Base-by-base conservation (phyloP, 192 early-diverging fungal species). In the Backusella circina region DNA sequence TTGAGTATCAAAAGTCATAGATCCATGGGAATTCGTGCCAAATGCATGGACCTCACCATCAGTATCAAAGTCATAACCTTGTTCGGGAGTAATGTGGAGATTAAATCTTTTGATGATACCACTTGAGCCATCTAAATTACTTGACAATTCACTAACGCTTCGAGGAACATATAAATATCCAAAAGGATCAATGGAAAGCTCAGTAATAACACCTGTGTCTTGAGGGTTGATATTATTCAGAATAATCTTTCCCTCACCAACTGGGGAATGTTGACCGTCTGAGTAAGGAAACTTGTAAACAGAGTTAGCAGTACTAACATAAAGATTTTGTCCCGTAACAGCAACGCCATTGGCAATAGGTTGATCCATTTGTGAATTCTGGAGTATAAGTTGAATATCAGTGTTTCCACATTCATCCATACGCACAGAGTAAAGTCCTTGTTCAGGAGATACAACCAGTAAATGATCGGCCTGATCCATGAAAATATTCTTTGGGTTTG, bases 351-450 rank as follows among this genome's bases (percentile, higher is more conserved):
- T 65, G 13, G 16, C 33, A 26, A 70, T 35, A 9, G 28, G 9
- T 44, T 64, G 57, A n/a, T 72, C 68, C 10, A 33, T 15, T 36
- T 54, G 5, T 28, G 35, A 57, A 6, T 57, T 51, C 26, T 38
- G 30, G 18, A 77, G 67, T 2, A 77, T 74, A 1, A 74, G 33
- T 21, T 77, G 38, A 10, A 51, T 74, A 30, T 77, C 51, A 1
- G 71, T 39, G 33, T 81, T 81, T 7, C 75, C 75, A 16, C 79
- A 81, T 41, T 47, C 30, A 64, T 81, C 79, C 76, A 77, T 77
- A 38, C 79, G 65, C 0, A 81, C 18, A 65, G 75, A 77, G 47
- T 74, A 81, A 16, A 81, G 36, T 0, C 64, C 66, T 23, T 77
- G 47, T 21, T 57, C 57, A 15, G 66, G 72, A 26, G 75, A 69